phyloP scores from a whole-genome alignment of 179 eudicot species.

The Gypsophila paniculata region DNA sequence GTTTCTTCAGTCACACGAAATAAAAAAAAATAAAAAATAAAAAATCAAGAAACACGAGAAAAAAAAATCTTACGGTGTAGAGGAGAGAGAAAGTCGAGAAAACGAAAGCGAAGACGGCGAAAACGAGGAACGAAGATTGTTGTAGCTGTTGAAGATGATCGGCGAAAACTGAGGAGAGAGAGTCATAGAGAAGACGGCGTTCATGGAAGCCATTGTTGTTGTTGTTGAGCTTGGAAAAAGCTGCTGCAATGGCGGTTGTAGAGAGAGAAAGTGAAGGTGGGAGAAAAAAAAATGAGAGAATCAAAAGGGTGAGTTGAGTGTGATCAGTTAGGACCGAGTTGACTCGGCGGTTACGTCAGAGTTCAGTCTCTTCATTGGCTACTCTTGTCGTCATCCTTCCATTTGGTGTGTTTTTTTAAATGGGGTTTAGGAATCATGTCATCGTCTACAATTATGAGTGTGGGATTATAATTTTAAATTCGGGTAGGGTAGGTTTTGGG shows the following conservation, averaged over 20 bases:
- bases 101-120: conserved; percentile 12
- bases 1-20: too few species aligned
- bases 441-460: too few species aligned
- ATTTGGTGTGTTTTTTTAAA: too few species aligned
- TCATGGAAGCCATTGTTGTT: conserved; percentile 22
- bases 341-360: too few species aligned
- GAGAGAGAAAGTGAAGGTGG: background rate
- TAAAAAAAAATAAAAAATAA: too few species aligned
- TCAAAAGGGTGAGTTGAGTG: background rate
- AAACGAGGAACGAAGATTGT: conserved; percentile 14
- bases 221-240: background rate
- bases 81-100: conserved; percentile 18
- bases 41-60: background rate
- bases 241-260: background rate
- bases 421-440: too few species aligned
- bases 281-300: background rate
- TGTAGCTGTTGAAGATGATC: background rate
- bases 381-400: too few species aligned
- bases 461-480: too few species aligned
- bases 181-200: conserved; percentile 22
- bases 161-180: conserved; percentile 14
- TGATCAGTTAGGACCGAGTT: too few species aligned
- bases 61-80: conserved; percentile 21
- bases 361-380: too few species aligned
- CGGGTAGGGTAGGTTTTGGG: too few species aligned